phyloP scores from a whole-genome alignment of 2,329 filamentous ascomycete species.

The Aureobasidium sp. region DNA sequence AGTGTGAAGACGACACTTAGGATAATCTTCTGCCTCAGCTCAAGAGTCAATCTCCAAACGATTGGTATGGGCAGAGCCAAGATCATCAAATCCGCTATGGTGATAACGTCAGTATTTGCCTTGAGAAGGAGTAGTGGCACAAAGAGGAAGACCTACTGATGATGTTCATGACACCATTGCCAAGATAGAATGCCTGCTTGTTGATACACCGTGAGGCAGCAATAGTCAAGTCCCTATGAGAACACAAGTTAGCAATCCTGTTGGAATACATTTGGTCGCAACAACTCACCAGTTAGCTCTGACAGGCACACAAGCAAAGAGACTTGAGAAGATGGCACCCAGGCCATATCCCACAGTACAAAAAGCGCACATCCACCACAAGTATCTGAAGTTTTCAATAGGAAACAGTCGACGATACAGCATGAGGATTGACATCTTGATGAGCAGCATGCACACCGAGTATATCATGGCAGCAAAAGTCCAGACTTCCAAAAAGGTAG shows the following conservation, averaged over 20 bases:
- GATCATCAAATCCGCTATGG: constrained; percentile 46
- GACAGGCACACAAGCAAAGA: constrained; percentile 12
- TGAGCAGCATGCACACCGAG: constrained; percentile 20
- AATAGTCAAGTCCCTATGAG: background rate
- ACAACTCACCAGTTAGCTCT: background rate
- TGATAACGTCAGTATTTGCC: background rate
- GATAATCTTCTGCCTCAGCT: constrained; percentile 45
- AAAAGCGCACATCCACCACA: constrained; percentile 3
- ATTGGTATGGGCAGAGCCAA: constrained; percentile 52
- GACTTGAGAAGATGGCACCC: constrained; percentile 1
- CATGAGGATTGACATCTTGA: constrained; percentile 11
- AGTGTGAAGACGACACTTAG: constrained; percentile 44
- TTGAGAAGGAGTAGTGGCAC: too few relatives aligned
- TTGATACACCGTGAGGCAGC: background rate
- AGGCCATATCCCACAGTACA: constrained; percentile 7
- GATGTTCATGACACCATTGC: constrained; percentile 12
- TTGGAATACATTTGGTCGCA: too few relatives aligned
- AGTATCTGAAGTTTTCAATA: constrained; percentile 2
- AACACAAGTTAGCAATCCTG: background rate
- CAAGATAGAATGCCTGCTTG: constrained; percentile 7
- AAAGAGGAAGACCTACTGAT: background rate
- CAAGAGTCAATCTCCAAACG: constrained; percentile 44
- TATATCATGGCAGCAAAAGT: constrained; percentile 9
- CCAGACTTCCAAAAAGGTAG: background rate
- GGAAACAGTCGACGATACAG: constrained; percentile 11